phyloP scores from a whole-genome alignment of 306 rosid species.

The Cucurbita maxima region DNA sequence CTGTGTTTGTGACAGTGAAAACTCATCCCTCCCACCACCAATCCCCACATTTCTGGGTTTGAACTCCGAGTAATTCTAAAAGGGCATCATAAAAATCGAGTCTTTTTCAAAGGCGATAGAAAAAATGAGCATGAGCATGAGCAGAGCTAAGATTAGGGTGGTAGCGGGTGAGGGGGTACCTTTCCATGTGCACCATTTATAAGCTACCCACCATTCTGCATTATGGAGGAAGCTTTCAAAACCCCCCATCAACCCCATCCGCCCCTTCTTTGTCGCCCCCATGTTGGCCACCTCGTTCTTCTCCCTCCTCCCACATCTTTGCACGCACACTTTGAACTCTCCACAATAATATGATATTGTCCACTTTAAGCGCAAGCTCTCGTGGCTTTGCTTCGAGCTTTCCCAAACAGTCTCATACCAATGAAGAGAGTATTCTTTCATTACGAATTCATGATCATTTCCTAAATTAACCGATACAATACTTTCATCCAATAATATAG shows the following conservation, averaged over 20 bases:
- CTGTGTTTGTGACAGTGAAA: constrained; percentile 1
- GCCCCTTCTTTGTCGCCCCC: no score
- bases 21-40: neutral
- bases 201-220: constrained; percentile 8
- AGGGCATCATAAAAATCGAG: neutral
- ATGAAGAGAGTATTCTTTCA: no score
- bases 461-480: no score
- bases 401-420: no score
- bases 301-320: no score
- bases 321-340: no score
- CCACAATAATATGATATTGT: no score
- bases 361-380: no score
- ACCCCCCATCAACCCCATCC: neutral
- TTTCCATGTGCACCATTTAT: constrained; percentile 9
- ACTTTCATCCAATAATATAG: no score
- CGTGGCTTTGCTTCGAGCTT: no score
- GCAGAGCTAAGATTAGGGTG: neutral
- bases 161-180: neutral
- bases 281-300: no score
- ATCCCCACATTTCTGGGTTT: neutral
- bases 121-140: neutral
- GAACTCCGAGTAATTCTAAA: neutral
- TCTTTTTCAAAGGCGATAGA: neutral
- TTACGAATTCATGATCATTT: no score
- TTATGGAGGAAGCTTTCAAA: constrained; percentile 1